Base-by-base conservation (phyloP, 192 early-diverging fungal genomes). In the Diversispora epigaea region DNA sequence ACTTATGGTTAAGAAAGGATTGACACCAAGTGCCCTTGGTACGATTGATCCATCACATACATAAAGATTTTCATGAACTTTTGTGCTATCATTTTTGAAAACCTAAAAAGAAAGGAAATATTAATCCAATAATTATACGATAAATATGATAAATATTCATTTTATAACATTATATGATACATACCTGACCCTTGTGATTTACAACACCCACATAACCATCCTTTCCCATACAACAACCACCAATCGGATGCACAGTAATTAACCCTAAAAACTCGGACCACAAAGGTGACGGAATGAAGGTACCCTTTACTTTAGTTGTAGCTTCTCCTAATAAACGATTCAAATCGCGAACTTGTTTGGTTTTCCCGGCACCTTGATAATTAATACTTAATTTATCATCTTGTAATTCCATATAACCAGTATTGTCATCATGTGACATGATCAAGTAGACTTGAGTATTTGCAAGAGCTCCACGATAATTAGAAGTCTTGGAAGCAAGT, bases 1-100 rank as follows among this genome's bases (percentile, higher is more conserved):
- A 62, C 76, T 78, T 50, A 85, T 85, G 9, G 84, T 84, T 41
- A 84, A 77, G 71, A 84, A 84, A 8, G 84, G 84, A 79, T 85
- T 85, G 4, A 85, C 81, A 9, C 81, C 84, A 44, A 85, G 68
- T 9, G 80, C 74, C 40, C 76, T 85, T 50, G 84, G 84, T 68
- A 85, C 78, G 11, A 83, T 77, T 4, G 83, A 72, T 49, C 83
- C 84, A 67, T 84, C 83, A 77, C 81, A 81, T 45, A 85, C 75
- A 62, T 85, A 85, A 4, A 85, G 55, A 8, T 81, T 81, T 40
- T 85, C 77, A 25, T 85, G 77, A 40, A 85, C 84, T 57, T 82
- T 75, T 40, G 54, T 68, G 6, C 77, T 73, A 9, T 77, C 74
- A 1, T 77, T 80, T 43, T 58, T 81, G 40, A 79, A 84, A 19